These are phyloP conservation scores for Escallonia rubra DNA, from an alignment of 129 eudicot species.

Conservation along the genomic window DNA sequence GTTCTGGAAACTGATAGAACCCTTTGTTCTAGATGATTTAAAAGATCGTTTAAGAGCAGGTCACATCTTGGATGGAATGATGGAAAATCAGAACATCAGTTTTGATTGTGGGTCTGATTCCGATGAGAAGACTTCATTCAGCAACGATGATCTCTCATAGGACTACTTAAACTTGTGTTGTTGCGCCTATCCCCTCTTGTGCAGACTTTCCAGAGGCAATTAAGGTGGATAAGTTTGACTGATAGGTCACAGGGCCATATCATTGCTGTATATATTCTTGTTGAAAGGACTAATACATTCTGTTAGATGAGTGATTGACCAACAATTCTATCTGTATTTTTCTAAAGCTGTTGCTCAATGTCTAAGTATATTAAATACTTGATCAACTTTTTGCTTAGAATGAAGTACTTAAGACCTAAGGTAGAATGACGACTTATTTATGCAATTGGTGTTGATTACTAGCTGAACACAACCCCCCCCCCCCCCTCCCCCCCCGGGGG, in stretches of 20 bases:
- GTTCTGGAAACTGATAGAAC: constrained; percentile 74
- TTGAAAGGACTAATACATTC: background rate
- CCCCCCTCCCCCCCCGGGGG: too few relatives aligned
- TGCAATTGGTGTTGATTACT: too few relatives aligned
- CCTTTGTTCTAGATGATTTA: constrained; percentile 55
- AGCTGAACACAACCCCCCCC: too few relatives aligned
- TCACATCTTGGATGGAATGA: constrained; percentile 15
- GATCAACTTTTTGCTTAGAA: too few relatives aligned
- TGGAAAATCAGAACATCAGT: constrained; percentile 13
- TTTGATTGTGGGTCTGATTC: constrained; percentile 31
- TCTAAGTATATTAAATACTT: too few relatives aligned
- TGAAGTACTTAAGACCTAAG: too few relatives aligned
- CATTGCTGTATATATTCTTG: background rate
- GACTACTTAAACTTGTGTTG: background rate
- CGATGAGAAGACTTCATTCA: constrained; percentile 30
- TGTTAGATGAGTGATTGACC: background rate
- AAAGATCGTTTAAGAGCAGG: constrained; percentile 40
- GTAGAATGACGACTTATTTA: too few relatives aligned
- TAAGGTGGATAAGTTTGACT: background rate
- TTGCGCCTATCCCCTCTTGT: background rate
- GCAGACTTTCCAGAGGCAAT: background rate
- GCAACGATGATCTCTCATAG: constrained; percentile 27
- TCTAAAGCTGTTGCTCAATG: too few relatives aligned
- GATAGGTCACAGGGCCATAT: background rate
- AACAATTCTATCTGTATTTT: too few relatives aligned